phyloP scores from a whole-genome alignment of 768 basidiomycete species.

The Lactarius sp. region DNA sequence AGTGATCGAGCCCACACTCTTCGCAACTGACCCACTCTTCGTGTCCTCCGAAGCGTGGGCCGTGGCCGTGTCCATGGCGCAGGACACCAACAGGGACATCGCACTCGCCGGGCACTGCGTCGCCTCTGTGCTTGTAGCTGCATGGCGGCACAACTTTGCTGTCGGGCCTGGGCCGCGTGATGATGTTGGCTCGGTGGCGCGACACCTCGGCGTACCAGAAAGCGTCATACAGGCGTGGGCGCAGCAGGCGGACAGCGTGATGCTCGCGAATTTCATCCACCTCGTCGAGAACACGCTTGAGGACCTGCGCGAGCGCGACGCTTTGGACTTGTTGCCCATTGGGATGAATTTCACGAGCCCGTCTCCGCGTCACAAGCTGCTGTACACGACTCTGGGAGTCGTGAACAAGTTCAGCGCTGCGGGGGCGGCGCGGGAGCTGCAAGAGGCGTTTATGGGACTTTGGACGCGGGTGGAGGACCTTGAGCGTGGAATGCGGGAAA shows the following conservation, averaged over 20 bases:
- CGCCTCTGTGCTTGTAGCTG: constrained; percentile 3
- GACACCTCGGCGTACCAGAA: constrained; percentile 1
- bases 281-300: constrained; percentile 10
- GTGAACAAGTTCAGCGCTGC: constrained; percentile 17
- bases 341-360: background rate
- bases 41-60: constrained; percentile 13
- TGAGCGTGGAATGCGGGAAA: constrained; percentile 1
- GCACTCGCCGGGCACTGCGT: constrained; percentile 15
- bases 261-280: constrained; percentile 10
- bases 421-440: background rate
- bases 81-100: constrained; percentile 6
- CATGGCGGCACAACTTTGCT: background rate
- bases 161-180: background rate
- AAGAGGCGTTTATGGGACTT: background rate
- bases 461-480: constrained; percentile 1
- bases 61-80: background rate
- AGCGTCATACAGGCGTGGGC: constrained; percentile 3
- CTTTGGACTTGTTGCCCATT: background rate
- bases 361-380: background rate
- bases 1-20: background rate
- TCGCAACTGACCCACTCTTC: constrained; percentile 13
- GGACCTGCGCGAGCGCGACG: background rate
- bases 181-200: background rate
- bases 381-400: background rate
- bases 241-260: background rate